Percentiles rank a stretch among this genome's conserved stretches.
Conservation (phyloP, 768 basidiomycete species). For the Podaxis mareebaensis region DNA sequence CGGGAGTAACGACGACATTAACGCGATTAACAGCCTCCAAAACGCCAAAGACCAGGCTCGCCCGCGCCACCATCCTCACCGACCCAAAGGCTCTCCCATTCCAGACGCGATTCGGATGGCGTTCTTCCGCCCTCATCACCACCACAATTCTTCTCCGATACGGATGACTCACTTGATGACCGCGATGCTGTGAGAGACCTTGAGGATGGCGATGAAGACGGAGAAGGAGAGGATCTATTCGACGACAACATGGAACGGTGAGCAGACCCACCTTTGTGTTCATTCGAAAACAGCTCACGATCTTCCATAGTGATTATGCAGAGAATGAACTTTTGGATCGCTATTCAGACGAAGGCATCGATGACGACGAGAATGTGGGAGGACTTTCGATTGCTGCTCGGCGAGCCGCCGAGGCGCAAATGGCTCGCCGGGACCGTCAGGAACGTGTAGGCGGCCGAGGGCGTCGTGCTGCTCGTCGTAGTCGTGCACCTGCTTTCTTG, state of each 20-base stretch:
- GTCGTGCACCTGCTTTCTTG: slow-evolving; percentile 85
- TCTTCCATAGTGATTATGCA: slow-evolving; percentile 72
- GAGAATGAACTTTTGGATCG: slow-evolving; percentile 78
- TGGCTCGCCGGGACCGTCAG: slow-evolving; percentile 84
- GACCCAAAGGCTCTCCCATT: slow-evolving; percentile 39
- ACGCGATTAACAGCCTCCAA: slow-evolving; percentile 39
- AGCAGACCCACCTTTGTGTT: slow-evolving; percentile 22
- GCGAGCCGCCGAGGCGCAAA: slow-evolving; percentile 80
- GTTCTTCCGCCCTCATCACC: slow-evolving; percentile 88
- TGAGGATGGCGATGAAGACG: slow-evolving; percentile 76
- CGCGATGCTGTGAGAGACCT: slow-evolving; percentile 64
- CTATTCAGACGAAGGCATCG: slow-evolving; percentile 85
- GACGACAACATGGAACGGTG: slow-evolving; percentile 77
- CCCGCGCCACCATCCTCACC: slow-evolving; percentile 54
- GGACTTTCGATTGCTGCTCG: slow-evolving; percentile 70
- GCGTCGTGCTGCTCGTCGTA: slow-evolving; percentile 73
- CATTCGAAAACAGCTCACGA: slow-evolving; percentile 15
- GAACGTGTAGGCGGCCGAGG: slow-evolving; percentile 69
- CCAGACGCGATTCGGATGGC: slow-evolving; percentile 61
- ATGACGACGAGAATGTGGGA: slow-evolving; percentile 76
- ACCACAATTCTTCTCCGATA: slow-evolving; percentile 81
- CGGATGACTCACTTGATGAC: slow-evolving; percentile 78
- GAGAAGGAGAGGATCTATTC: slow-evolving; percentile 94
- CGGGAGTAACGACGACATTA: slow-evolving; percentile 7
- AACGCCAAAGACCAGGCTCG: slow-evolving; percentile 63